Evolutionary conservation across 148 eudicot genomes (phyloP).

Genomic region (Silene uniflora): DNA sequence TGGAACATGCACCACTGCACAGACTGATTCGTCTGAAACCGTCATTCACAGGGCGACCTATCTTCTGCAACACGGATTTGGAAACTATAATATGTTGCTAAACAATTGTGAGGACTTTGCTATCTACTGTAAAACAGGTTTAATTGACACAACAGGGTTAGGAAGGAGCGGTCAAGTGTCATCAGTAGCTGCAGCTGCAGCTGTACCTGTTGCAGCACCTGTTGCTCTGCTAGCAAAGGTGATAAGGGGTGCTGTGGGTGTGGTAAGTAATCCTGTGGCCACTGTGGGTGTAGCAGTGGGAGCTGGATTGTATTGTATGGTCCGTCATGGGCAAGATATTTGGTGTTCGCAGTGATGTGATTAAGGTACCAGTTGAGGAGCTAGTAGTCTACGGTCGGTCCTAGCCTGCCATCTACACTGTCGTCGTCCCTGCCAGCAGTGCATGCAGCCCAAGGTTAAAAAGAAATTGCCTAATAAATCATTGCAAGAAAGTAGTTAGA

Average conservation of each 20-base stretch:
- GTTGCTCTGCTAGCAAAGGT: slow-evolving; percentile 46
- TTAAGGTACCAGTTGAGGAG: slow-evolving; percentile 84
- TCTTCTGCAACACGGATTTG: slow-evolving; percentile 86
- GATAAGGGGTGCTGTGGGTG: no score
- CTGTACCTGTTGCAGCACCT: slow-evolving; percentile 53
- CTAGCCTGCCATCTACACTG: no score
- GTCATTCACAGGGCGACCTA: slow-evolving; percentile 84
- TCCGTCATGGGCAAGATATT: slow-evolving; percentile 85
- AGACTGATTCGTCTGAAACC: slow-evolving; percentile 51
- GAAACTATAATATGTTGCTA: slow-evolving; percentile 73
- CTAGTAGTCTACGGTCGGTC: slow-evolving; percentile 60
- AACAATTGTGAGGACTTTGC: slow-evolving; percentile 99
- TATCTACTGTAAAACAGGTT: slow-evolving; percentile 87
- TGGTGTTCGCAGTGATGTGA: slow-evolving; percentile 89
- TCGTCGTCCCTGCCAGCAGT: no score
- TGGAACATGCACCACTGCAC: slow-evolving; percentile 77
- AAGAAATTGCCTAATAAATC: no score
- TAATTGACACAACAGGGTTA: slow-evolving; percentile 58
- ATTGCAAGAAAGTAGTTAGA: no score
- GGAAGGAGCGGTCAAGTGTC: slow-evolving; percentile 96
- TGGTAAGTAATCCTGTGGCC: not conserved
- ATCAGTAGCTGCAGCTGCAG: slow-evolving; percentile 27
- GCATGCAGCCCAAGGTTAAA: no score
- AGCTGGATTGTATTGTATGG: slow-evolving; percentile 92
- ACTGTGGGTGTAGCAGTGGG: slow-evolving; percentile 85